A percentile compares a stretch with the other conserved stretches of the same genome.
Conservation (phyloP, 2,329 filamentous ascomycete genomes). For the Fusarium torreyae region DNA sequence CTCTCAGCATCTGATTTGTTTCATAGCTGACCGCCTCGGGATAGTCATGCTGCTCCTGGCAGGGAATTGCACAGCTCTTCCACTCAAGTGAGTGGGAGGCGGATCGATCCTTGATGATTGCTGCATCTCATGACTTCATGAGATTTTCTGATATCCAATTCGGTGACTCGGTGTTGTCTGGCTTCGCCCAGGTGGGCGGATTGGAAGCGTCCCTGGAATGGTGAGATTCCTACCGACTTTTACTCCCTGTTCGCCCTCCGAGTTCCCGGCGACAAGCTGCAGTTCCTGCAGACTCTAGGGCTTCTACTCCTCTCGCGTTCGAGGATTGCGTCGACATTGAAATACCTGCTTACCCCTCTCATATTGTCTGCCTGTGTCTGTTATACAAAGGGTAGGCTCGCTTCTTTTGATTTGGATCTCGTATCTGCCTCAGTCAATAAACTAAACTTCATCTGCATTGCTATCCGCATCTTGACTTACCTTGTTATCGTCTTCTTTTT, state of each 20-base stretch:
- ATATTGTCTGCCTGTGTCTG: constrained; percentile 13
- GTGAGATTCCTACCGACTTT: constrained; percentile 19
- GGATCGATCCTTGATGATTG: constrained; percentile 23
- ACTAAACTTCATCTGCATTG: not conserved
- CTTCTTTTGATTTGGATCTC: not conserved
- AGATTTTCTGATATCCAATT: constrained; percentile 23
- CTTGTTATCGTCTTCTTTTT: not conserved
- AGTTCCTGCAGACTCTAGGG: not conserved
- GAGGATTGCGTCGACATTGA: constrained; percentile 3
- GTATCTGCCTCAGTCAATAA: not conserved
- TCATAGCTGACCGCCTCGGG: constrained; percentile 18
- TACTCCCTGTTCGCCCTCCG: not conserved
- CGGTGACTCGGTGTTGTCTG: constrained; percentile 28
- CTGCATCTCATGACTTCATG: constrained; percentile 10
- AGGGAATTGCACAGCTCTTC: constrained; percentile 26
- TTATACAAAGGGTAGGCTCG: constrained; percentile 9
- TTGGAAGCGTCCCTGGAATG: constrained; percentile 20
- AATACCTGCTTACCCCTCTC: constrained; percentile 29
- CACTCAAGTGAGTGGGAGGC: constrained; percentile 14
- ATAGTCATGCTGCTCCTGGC: constrained; percentile 19
- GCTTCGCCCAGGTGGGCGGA: constrained; percentile 26
- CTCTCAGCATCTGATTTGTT: constrained; percentile 12
- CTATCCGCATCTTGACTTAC: not conserved
- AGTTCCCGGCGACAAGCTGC: not conserved
- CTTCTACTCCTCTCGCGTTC: not conserved